Evolutionary conservation across 176 grass and related monocot genomes (phyloP).

Genomic region (Phyllostachys edulis): DNA sequence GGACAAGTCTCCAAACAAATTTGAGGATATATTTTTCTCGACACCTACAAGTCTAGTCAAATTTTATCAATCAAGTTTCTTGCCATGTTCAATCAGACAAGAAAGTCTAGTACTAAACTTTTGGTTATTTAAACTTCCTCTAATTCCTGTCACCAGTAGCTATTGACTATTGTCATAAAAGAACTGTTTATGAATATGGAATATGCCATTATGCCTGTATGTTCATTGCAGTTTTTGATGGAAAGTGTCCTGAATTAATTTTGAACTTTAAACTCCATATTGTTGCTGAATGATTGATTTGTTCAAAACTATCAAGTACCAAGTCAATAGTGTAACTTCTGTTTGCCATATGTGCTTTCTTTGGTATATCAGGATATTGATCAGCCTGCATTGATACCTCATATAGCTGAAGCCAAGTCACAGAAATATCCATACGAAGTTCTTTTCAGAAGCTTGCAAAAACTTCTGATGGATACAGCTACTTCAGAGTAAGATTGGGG

Average conservation of each 20-base stretch:
- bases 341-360: conserved; percentile 20
- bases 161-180: not conserved
- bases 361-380: conserved; percentile 88
- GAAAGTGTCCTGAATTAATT: not conserved
- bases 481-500: conserved; percentile 79
- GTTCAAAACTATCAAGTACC: not conserved
- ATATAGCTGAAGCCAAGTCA: conserved; percentile 98
- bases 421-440: conserved; percentile 97
- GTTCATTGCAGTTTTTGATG: not conserved
- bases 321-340: conserved; percentile 15
- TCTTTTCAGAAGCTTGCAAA: conserved; percentile 99
- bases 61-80: not conserved
- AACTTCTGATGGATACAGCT: conserved; percentile 96
- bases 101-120: not conserved
- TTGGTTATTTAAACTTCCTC: not conserved
- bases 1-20: not conserved
- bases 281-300: conserved; percentile 9
- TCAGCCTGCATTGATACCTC: conserved; percentile 97
- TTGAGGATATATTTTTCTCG: not conserved
- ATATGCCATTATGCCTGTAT: not conserved
- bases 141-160: not conserved
- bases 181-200: conserved; percentile 13
- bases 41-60: not conserved
- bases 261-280: not conserved
- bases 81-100: not conserved